Base-by-base conservation (phyloP, 1,139 yeast genomes). In the Trichomonascaceae sp. region DNA sequence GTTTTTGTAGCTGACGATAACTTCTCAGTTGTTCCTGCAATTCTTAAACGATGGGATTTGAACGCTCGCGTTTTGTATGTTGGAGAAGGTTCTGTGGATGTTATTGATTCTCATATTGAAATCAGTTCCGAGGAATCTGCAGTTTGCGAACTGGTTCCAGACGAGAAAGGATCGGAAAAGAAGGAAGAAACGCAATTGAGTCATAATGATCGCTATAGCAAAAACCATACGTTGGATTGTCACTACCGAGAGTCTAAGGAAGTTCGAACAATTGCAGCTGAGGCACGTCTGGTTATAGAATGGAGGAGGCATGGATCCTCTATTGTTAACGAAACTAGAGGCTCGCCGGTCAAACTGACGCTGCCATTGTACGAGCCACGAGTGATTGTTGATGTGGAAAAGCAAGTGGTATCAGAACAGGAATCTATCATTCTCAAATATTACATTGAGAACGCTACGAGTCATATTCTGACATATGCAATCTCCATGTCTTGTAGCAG, bases 341-440 rank as follows among this genome's bases (percentile, higher is more conserved):
- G 66, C 17, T 63, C 74, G 2, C 61, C 69, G 8, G 65, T 70
- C 7, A 58, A 66, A 27, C 60, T 83, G 7, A 70, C 76, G 1
- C 66, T 87, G 13, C 88, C 91, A 1, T 73, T 83, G 47, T 76
- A 83, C 48, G 93, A 85, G 62, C 95, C 95, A 1, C 69, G 95
- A 49, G 83, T 84, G 0, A 68, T 86, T 39, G 74, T 83, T 3
- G 68, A 65, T 43, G 30, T 58, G 49, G 53, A 49, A 19, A 43
- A 38, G 17, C 24, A 43, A 18, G n/a, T n/a, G 41, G 8, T 39
- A 30, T 32, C 48, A 18, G 50, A 43, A 13, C 1, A 54, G 51
- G 8, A 61, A 60, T 13, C 61, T 56, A 13, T 60, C 39, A 66
- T 65, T 39, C 68, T 83, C 44, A 71, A 66, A 12, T 87, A 81